Evolutionary conservation across 1,139 yeast species (phyloP).

Genomic region (Suzukiozyma palmioleophila): DNA sequence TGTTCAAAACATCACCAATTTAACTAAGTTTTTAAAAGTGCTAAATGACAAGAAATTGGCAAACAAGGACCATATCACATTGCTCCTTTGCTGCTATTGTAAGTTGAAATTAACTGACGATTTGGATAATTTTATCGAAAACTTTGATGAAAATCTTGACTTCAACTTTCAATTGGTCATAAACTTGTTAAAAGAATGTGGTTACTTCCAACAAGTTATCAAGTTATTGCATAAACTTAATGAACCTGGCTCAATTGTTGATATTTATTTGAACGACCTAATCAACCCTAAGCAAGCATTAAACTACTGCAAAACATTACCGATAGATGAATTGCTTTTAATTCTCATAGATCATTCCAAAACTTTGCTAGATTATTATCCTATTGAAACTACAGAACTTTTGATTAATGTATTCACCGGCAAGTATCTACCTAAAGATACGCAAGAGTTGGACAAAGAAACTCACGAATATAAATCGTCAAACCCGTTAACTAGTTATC

Average conservation of each 20-base stretch:
- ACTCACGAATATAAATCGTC: slow-evolving; percentile 14
- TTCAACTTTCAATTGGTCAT: slow-evolving; percentile 73
- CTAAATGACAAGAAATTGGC: slow-evolving; percentile 53
- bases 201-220: slow-evolving; percentile 66
- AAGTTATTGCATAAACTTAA: slow-evolving; percentile 65
- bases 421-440: slow-evolving; percentile 49
- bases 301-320: slow-evolving; percentile 61
- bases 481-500: slow-evolving; percentile 54
- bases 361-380: slow-evolving; percentile 58
- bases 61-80: slow-evolving; percentile 73
- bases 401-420: slow-evolving; percentile 90
- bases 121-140: slow-evolving; percentile 54
- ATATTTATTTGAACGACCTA: slow-evolving; percentile 66
- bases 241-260: slow-evolving; percentile 74
- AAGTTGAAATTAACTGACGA: slow-evolving; percentile 64
- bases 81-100: slow-evolving; percentile 78
- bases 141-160: slow-evolving; percentile 28
- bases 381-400: slow-evolving; percentile 78
- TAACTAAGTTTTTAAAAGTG: slow-evolving; percentile 60
- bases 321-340: slow-evolving; percentile 75
- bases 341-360: slow-evolving; percentile 68
- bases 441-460: slow-evolving; percentile 7
- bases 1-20: slow-evolving; percentile 65
- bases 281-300: slow-evolving; percentile 52
- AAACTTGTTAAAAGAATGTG: slow-evolving; percentile 72